phyloP scores from a whole-genome alignment of 1,139 yeast species.

The Saccharomyces hybrid region DNA sequence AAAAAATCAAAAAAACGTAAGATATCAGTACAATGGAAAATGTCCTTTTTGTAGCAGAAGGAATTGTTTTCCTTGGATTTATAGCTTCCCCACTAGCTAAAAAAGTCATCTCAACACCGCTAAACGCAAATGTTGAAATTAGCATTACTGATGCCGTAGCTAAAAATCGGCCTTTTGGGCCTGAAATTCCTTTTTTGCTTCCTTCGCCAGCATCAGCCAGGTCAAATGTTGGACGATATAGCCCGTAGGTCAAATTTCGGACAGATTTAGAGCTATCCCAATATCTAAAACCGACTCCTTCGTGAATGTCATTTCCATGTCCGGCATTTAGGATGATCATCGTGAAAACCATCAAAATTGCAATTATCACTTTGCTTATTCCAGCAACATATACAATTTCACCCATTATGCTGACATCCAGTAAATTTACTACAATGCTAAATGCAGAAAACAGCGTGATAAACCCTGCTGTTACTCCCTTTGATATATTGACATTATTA shows the following conservation, averaged over 20 bases:
- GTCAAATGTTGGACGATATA: slow-evolving; percentile 64
- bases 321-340: slow-evolving; percentile 55
- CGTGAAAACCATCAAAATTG: slow-evolving; percentile 48
- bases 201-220: slow-evolving; percentile 44
- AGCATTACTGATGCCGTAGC: slow-evolving; percentile 55
- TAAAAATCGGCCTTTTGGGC: slow-evolving; percentile 55
- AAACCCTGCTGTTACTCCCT: slow-evolving; percentile 56
- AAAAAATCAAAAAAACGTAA: slow-evolving; percentile 58
- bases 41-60: slow-evolving; percentile 67
- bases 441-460: slow-evolving; percentile 45
- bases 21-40: slow-evolving; percentile 62
- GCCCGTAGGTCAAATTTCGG: slow-evolving; percentile 51
- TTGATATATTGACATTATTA: slow-evolving; percentile 40
- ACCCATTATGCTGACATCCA: slow-evolving; percentile 64
- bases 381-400: slow-evolving; percentile 62
- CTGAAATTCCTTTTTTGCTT: slow-evolving; percentile 43
- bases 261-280: slow-evolving; percentile 55
- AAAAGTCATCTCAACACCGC: slow-evolving; percentile 76
- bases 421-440: slow-evolving; percentile 45
- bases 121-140: slow-evolving; percentile 63
- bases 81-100: slow-evolving; percentile 84
- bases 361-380: slow-evolving; percentile 46
- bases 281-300: slow-evolving; percentile 51
- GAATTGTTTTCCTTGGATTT: slow-evolving; percentile 69
- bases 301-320: slow-evolving; percentile 33